phyloP scores from a whole-genome alignment of 495 filamentous ascomycete genomes.

The Xylaria venustula region DNA sequence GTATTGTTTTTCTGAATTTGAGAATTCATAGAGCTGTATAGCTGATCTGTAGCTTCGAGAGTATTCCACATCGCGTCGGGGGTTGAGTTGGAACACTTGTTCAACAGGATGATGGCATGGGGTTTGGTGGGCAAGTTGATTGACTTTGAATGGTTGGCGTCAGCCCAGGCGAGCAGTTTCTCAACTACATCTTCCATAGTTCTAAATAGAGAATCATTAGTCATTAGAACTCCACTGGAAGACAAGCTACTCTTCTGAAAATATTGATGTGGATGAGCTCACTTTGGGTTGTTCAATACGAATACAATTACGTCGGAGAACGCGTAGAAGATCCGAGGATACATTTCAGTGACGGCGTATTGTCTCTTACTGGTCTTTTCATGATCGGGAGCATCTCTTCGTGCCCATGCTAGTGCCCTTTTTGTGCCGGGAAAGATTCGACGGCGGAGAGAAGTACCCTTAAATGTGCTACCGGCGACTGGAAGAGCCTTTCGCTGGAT shows the following conservation, averaged over 20 bases:
- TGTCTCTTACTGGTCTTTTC: neutral
- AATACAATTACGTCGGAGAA: conserved; percentile 51
- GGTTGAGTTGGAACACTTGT: conserved; percentile 27
- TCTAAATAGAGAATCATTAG: conserved; percentile 13
- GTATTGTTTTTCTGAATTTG: conserved; percentile 1
- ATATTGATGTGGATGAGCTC: neutral
- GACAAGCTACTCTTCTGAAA: no score
- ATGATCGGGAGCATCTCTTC: neutral
- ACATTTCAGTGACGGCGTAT: conserved; percentile 40
- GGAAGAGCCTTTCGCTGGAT: no score
- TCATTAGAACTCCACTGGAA: no score
- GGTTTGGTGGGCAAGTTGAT: conserved; percentile 48
- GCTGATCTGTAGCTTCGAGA: neutral
- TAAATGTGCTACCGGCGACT: neutral
- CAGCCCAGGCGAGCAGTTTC: conserved; percentile 32
- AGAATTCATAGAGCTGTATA: neutral
- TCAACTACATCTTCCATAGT: conserved; percentile 24
- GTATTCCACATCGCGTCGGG: neutral
- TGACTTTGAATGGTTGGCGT: conserved; percentile 34
- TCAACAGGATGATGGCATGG: conserved; percentile 47
- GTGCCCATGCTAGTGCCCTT: neutral
- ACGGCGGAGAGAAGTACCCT: no score
- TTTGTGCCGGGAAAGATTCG: neutral
- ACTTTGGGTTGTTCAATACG: conserved; percentile 38
- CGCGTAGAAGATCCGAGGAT: conserved; percentile 50